A percentile compares a stretch with the other conserved stretches of the same genome.
Evolutionary conservation across 805 yeast genomes (phyloP).

Genomic region (Suhomyces tanzawaensis): DNA sequence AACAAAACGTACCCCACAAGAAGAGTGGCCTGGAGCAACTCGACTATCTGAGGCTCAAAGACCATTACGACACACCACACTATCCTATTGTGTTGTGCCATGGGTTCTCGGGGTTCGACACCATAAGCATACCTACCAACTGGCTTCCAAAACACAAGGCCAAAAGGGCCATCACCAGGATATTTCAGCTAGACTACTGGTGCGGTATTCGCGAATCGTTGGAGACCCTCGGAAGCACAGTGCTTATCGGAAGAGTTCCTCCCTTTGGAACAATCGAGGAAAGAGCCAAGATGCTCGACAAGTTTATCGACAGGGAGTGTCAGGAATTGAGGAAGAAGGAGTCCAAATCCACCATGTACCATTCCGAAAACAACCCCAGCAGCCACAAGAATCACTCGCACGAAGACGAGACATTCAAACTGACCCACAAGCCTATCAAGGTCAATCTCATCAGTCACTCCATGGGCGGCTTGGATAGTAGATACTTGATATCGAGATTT

Average conservation of each 20-base stretch:
- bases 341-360: conserved; percentile 4
- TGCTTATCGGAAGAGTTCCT: conserved; percentile 74
- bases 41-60: conserved; percentile 17
- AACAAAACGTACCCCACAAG: background rate
- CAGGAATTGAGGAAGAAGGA: conserved; percentile 12
- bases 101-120: conserved; percentile 83
- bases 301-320: conserved; percentile 42
- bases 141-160: conserved; percentile 13
- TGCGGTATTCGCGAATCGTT: conserved; percentile 68
- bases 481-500: conserved; percentile 66
- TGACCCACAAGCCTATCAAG: conserved; percentile 35
- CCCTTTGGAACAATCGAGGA: conserved; percentile 74
- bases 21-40: background rate
- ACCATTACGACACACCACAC: conserved; percentile 56
- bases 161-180: conserved; percentile 9
- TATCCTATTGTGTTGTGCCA: conserved; percentile 81
- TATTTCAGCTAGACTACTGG: conserved; percentile 68
- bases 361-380: conserved; percentile 14
- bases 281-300: conserved; percentile 59
- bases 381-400: conserved; percentile 1
- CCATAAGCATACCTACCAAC: conserved; percentile 18
- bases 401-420: conserved; percentile 10
- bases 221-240: conserved; percentile 60
- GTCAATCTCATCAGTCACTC: conserved; percentile 84
- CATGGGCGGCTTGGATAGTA: conserved; percentile 89